phyloP scores from a whole-genome alignment of 768 basidiomycete species.

The Leucosporidium creatinivorum region DNA sequence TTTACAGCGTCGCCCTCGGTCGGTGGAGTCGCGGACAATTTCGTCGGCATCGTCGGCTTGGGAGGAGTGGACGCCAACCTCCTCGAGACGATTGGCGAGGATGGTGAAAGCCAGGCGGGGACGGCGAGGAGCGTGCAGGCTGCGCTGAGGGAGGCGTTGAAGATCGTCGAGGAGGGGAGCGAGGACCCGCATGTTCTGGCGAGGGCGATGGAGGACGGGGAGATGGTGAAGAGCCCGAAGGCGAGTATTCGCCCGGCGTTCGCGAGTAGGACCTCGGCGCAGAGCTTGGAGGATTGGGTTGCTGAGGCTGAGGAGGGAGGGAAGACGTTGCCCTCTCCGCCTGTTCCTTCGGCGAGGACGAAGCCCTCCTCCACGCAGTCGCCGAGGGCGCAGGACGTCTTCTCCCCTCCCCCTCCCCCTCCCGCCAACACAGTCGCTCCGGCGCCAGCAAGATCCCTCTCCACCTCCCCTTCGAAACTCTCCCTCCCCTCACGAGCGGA shows the following conservation, averaged over 20 bases:
- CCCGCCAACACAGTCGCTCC: not conserved
- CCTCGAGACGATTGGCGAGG: conserved; percentile 38
- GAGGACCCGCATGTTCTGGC: too few species aligned
- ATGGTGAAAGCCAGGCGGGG: conserved; percentile 38
- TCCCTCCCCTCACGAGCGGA: not conserved
- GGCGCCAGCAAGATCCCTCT: not conserved
- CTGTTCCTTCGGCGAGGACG: not conserved
- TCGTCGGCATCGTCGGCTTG: too few species aligned
- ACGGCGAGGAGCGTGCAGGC: conserved; percentile 13
- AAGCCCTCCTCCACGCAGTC: not conserved
- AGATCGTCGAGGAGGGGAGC: not conserved
- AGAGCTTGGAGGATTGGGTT: conserved; percentile 25
- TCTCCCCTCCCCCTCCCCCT: not conserved
- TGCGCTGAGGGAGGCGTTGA: not conserved
- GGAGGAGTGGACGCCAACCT: not conserved
- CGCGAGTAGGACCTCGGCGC: conserved; percentile 4
- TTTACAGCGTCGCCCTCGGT: too few species aligned
- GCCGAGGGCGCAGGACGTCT: conserved; percentile 11
- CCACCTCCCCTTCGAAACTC: not conserved
- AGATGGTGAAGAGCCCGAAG: not conserved
- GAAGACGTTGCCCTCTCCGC: conserved; percentile 7
- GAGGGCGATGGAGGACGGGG: not conserved
- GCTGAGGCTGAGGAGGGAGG: conserved; percentile 8
- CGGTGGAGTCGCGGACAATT: too few species aligned
- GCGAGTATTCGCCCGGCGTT: not conserved